Evolutionary conservation across 495 filamentous ascomycete genomes (phyloP), one percentile per base, ranked within the genome.

Genomic region (Apodospora peruviana): DNA sequence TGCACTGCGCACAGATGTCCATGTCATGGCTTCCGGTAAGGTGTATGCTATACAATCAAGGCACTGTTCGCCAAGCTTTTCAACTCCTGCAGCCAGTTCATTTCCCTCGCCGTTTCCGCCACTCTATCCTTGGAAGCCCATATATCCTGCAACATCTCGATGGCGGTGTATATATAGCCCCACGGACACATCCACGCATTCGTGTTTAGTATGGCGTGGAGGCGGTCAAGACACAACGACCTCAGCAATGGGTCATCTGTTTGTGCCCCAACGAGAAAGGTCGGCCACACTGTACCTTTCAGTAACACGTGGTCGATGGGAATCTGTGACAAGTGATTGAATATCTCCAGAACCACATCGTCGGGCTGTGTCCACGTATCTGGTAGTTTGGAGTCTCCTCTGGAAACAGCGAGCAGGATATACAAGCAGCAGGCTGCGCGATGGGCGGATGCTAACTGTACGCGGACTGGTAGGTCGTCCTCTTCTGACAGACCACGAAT

Each of bases 281-380:
- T 75, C 0, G 80, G 77, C 79, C 78, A 83, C 0, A 78, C 66
- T 0, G 75, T 72, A 16, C 72, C 81, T 43, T 83, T 84, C 56
- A 80, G 73, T 14, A 76, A 51, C 0, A 66, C 55, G 3, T 70
- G 62, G 4, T 77, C 61, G 16, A 69, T 57, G n/a, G 70, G 65
- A 24, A 84, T 56, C 16, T 53, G 60, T 10, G 67, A 61, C 19
- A 82, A 63, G 38, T 75, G 52, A 0, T 60, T 48, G 0, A 78
- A 50, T 3, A 80, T 64, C 19, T 79, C 73, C 0, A 49, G 52
- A 4, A 73, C 59, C 10, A 77, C 55, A 5, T 65, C 65, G 12
- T 70, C 65, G 16, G 47, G 32, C 19, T 45, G 18, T 14, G 20
- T 20, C 9, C 11, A 37, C 43, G 29, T 27, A 12, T 36, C 36